Percentiles rank a stretch among this genome's conserved stretches.
These are phyloP conservation scores for Bocquillonia castaneifolia DNA, from an alignment of 441 rosid genomes.

Conservation along the genomic window DNA sequence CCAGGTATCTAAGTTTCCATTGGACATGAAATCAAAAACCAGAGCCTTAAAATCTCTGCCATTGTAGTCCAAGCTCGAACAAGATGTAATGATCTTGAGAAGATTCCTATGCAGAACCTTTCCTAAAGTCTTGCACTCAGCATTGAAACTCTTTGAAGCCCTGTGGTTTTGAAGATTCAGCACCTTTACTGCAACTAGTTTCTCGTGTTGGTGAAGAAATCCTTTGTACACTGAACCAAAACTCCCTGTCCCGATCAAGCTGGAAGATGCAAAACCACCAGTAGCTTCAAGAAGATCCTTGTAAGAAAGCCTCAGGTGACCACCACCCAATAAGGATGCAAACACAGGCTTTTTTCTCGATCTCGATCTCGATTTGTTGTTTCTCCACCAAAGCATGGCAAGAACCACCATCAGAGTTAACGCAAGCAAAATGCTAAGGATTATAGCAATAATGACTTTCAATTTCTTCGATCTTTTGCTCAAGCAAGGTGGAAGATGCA, in stretches of 20 bases:
- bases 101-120: constrained; percentile 2
- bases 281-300: background rate
- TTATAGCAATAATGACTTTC: too few relatives aligned
- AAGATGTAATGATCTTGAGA: background rate
- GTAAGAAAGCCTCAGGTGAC: background rate
- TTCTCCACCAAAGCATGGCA: too few relatives aligned
- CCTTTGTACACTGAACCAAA: background rate
- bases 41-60: constrained; percentile 37
- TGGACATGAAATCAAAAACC: constrained; percentile 25
- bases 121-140: too few relatives aligned
- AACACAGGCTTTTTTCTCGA: background rate
- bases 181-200: background rate
- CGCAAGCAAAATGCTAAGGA: background rate
- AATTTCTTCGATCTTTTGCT: background rate
- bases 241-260: background rate
- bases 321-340: background rate
- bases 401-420: too few relatives aligned
- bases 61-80: too few relatives aligned
- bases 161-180: background rate
- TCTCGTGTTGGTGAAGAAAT: background rate
- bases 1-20: constrained; percentile 30
- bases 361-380: too few relatives aligned
- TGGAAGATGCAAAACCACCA: background rate
- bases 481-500: background rate
- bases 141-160: too few relatives aligned